Evolutionary conservation across 805 yeast genomes (phyloP).

Genomic region (Lipomyces starkeyi): DNA sequence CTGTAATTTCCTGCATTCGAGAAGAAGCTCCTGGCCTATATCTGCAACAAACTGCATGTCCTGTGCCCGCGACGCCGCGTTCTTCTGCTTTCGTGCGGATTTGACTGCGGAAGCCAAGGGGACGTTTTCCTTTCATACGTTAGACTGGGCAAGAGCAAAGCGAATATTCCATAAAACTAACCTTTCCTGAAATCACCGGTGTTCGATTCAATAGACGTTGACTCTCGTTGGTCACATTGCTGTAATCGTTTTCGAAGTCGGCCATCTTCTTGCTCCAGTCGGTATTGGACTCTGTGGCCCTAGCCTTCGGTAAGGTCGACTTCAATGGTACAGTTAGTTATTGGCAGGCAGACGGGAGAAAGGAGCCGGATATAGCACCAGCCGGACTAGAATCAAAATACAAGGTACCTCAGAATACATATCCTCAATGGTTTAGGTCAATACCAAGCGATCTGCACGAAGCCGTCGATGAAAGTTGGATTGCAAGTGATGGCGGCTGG

Average conservation of each 20-base stretch:
- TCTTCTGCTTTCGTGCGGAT: conserved; percentile 28
- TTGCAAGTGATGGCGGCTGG: not conserved
- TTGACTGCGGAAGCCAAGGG: not conserved
- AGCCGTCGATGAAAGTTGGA: not conserved
- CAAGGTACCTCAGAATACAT: not conserved
- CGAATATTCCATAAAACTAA: not conserved
- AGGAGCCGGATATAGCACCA: not conserved
- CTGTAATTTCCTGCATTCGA: conserved; percentile 46
- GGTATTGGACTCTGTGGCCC: not conserved
- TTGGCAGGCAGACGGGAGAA: not conserved
- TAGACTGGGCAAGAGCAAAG: not conserved
- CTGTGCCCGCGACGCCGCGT: conserved; percentile 29
- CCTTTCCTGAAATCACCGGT: conserved; percentile 10
- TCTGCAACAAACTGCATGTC: conserved; percentile 46
- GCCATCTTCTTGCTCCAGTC: conserved; percentile 8
- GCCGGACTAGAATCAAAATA: not conserved
- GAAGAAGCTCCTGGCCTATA: conserved; percentile 44
- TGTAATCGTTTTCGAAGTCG: conserved; percentile 16
- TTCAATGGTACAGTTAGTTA: not conserved
- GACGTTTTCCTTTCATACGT: conserved; percentile 17
- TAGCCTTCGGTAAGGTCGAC: not conserved
- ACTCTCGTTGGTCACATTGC: conserved; percentile 11
- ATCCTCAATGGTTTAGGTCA: not conserved
- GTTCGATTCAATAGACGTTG: conserved; percentile 6
- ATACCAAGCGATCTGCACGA: not conserved